These are phyloP conservation scores for Ophiostoma sp. DNA, from an alignment of 2,329 filamentous ascomycete species.

Conservation along the genomic window DNA sequence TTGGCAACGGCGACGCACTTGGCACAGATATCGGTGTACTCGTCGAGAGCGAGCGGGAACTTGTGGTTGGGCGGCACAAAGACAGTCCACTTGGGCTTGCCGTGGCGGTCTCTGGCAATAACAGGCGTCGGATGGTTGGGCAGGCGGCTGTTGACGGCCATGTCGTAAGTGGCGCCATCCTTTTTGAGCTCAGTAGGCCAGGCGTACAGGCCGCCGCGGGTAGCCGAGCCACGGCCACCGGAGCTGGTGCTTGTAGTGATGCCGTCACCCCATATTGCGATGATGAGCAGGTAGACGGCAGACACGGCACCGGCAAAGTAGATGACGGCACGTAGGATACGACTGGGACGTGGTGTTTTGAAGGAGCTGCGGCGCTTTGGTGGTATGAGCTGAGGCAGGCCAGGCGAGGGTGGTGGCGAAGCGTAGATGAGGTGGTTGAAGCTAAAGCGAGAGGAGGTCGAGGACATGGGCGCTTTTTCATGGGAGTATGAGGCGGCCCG, in stretches of 20 bases:
- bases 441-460: conserved; percentile 57
- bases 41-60: conserved; percentile 60
- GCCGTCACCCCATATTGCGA: conserved; percentile 29
- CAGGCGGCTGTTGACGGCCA: conserved; percentile 60
- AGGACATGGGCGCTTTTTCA: conserved; percentile 51
- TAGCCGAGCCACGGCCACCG: not conserved
- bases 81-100: conserved; percentile 70
- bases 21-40: conserved; percentile 65
- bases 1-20: conserved; percentile 61
- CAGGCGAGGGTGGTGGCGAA: conserved; percentile 63
- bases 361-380: conserved; percentile 54
- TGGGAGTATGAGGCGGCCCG: conserved; percentile 53
- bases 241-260: not conserved
- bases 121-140: conserved; percentile 69
- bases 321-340: conserved; percentile 51
- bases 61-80: conserved; percentile 62
- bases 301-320: conserved; percentile 48
- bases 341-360: conserved; percentile 51
- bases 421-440: conserved; percentile 64
- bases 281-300: conserved; percentile 46
- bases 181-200: conserved; percentile 40
- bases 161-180: conserved; percentile 52
- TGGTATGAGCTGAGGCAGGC: conserved; percentile 59
- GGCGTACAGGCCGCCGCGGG: conserved; percentile 28
- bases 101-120: conserved; percentile 59